Evolutionary conservation across 2,329 filamentous ascomycete genomes (phyloP).

Genomic region (Arachnopeziza araneosa): DNA sequence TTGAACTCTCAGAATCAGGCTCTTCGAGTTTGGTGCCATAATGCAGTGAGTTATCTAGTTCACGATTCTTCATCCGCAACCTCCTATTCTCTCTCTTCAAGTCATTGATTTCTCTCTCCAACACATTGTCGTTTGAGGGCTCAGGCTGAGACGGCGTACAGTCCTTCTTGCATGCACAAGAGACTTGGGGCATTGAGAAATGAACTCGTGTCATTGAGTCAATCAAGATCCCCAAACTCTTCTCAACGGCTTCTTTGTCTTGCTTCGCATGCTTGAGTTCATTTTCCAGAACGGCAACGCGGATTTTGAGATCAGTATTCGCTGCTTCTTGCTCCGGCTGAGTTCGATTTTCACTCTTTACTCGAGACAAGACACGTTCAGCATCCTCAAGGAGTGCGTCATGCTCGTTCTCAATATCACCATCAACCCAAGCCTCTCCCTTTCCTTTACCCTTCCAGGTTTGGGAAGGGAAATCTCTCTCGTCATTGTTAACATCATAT

Average conservation of each 20-base stretch:
- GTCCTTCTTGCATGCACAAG: neutral
- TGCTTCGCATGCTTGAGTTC: slow-evolving; percentile 15
- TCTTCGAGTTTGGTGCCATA: neutral
- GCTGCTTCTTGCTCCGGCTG: neutral
- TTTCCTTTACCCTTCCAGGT: neutral
- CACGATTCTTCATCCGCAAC: neutral
- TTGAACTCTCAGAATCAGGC: neutral
- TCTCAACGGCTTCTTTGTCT: slow-evolving; percentile 15
- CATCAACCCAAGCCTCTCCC: neutral
- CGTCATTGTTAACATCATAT: neutral
- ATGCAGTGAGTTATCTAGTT: neutral
- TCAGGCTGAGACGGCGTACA: neutral
- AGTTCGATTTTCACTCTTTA: neutral
- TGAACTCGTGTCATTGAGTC: slow-evolving; percentile 4
- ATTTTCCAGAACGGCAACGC: slow-evolving; percentile 22
- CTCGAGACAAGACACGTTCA: neutral
- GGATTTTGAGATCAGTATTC: slow-evolving; percentile 12
- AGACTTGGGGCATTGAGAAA: neutral
- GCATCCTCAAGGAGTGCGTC: neutral
- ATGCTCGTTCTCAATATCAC: neutral
- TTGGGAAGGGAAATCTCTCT: too few species aligned
- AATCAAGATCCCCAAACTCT: slow-evolving; percentile 13
- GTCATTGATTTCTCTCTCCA: neutral
- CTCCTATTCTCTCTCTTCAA: neutral
- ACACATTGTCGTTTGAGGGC: neutral